Conservation (phyloP, 208 protist genomes). For the Strigomonas culicis region DNA sequence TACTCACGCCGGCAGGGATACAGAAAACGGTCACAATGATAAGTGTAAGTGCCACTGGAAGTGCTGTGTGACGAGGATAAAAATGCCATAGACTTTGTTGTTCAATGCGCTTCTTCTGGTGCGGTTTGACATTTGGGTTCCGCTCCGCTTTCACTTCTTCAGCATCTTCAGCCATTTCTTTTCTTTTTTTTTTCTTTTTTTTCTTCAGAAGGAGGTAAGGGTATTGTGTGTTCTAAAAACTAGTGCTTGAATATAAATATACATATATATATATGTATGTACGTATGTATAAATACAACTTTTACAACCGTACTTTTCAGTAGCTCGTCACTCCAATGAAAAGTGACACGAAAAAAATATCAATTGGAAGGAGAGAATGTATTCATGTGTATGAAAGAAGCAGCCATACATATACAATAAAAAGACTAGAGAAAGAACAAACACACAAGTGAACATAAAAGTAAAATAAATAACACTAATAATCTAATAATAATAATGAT, state of each 20-base stretch:
- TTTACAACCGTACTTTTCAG: background rate
- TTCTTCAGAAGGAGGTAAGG: background rate
- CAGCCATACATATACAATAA: constrained; percentile 6
- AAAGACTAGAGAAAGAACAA: background rate
- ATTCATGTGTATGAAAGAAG: too few relatives aligned
- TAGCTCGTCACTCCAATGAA: background rate
- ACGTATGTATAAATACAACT: constrained; percentile 16
- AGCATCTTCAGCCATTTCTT: background rate
- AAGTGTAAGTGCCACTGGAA: constrained; percentile 88
- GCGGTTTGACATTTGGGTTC: constrained; percentile 22
- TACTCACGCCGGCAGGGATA: constrained; percentile 89
- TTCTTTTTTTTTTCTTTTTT: constrained; percentile 5
- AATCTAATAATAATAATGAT: background rate
- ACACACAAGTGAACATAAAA: background rate
- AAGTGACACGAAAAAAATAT: background rate
- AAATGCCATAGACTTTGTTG: constrained; percentile 95
- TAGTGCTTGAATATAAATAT: background rate
- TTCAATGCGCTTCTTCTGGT: constrained; percentile 35
- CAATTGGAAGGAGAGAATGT: too few relatives aligned
- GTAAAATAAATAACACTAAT: background rate
- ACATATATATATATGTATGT: background rate
- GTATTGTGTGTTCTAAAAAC: background rate
- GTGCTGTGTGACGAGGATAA: constrained; percentile 94
- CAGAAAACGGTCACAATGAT: constrained; percentile 92
- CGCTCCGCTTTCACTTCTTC: background rate